Evolutionary conservation across 2,329 filamentous ascomycete species (phyloP).

Genomic region (Penicillium sp.): DNA sequence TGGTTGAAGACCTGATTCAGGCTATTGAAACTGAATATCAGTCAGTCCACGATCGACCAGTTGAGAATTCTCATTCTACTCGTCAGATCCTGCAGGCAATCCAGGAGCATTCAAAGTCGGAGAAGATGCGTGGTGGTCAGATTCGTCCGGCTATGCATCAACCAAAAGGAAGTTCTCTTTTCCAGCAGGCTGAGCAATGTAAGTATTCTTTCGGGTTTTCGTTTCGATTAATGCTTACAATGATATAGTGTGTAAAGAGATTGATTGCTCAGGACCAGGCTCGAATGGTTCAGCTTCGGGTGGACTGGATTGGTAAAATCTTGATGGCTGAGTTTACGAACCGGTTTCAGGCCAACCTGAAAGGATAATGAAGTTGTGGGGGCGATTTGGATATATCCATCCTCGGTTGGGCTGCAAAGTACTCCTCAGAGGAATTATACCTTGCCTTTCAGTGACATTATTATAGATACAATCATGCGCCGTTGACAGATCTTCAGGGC

Average conservation of each 20-base stretch:
- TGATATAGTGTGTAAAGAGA: conserved; percentile 18
- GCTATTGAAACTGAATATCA: conserved; percentile 17
- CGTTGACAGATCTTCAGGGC: too few relatives aligned
- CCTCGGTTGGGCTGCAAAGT: too few relatives aligned
- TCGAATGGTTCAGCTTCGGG: conserved; percentile 1
- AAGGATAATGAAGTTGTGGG: neutral
- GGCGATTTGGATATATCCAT: neutral
- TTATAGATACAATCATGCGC: too few relatives aligned
- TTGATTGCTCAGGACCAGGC: conserved; percentile 15
- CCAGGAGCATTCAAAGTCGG: conserved; percentile 22
- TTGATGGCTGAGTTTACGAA: neutral
- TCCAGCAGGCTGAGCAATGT: conserved; percentile 29
- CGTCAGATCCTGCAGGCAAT: conserved; percentile 17
- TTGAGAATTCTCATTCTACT: neutral
- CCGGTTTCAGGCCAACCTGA: neutral
- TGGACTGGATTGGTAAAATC: conserved; percentile 16
- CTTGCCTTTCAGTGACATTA: too few relatives aligned
- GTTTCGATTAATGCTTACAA: neutral
- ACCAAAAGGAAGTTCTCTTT: conserved; percentile 22
- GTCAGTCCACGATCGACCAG: neutral
- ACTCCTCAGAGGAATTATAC: too few relatives aligned
- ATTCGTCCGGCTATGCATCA: conserved; percentile 26
- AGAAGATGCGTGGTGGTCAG: conserved; percentile 17
- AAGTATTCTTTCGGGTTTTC: neutral
- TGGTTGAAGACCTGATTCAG: neutral